Evolutionary conservation across 192 early-diverging fungal genomes (phyloP).

Genomic region (Gryganskiella cystojenkinii): DNA sequence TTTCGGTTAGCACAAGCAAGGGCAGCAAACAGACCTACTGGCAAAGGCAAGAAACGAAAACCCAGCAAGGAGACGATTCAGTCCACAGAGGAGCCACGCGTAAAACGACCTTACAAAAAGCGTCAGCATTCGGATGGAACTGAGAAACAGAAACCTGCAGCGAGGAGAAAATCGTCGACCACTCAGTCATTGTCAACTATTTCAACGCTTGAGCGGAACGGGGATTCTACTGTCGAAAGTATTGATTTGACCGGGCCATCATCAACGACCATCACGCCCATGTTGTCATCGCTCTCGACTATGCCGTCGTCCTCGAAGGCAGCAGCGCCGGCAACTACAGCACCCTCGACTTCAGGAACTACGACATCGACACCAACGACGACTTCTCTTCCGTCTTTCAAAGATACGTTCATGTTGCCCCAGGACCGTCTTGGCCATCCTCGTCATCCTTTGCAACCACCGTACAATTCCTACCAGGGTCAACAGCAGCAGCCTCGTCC

Average conservation of each 20-base stretch:
- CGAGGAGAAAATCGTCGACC: slow-evolving; percentile 34
- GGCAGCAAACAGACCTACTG: slow-evolving; percentile 7
- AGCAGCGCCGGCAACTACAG: too few relatives aligned
- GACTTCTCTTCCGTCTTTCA: slow-evolving; percentile 31
- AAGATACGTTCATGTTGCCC: slow-evolving; percentile 37
- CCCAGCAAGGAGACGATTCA: slow-evolving; percentile 26
- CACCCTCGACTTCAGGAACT: too few relatives aligned
- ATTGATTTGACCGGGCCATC: not conserved
- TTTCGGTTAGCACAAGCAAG: slow-evolving; percentile 19
- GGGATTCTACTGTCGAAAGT: too few relatives aligned
- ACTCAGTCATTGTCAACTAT: slow-evolving; percentile 6
- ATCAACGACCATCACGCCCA: not conserved
- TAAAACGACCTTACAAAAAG: slow-evolving; percentile 31
- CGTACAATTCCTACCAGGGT: not conserved
- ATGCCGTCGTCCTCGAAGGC: not conserved
- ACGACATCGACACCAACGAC: too few relatives aligned
- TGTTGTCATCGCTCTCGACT: not conserved
- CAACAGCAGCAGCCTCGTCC: not conserved
- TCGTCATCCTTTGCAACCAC: not conserved
- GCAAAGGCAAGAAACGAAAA: slow-evolving; percentile 29
- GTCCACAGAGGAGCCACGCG: not conserved
- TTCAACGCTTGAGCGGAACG: too few relatives aligned
- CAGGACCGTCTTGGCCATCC: slow-evolving; percentile 6
- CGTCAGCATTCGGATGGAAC: slow-evolving; percentile 13
- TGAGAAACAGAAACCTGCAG: slow-evolving; percentile 21